Percentiles rank a stretch among this genome's conserved stretches.
Evolutionary conservation across 2,329 filamentous ascomycete genomes (phyloP).

Genomic region (Xylaria polymorpha): DNA sequence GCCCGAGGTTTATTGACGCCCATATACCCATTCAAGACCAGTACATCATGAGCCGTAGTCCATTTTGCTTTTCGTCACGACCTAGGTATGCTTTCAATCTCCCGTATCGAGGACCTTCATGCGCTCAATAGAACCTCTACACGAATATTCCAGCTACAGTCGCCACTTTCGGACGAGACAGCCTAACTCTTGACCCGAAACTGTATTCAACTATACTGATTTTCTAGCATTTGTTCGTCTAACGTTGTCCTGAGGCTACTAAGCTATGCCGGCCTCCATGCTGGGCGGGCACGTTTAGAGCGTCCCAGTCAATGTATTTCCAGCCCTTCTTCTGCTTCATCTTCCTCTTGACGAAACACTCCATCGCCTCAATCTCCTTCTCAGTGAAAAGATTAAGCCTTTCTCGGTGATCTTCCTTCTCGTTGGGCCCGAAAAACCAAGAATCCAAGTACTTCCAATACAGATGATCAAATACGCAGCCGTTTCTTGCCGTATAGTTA

Average conservation of each 20-base stretch:
- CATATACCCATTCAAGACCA: no score
- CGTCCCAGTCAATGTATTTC: slow-evolving; percentile 1
- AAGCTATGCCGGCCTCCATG: neutral
- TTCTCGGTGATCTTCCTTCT: slow-evolving; percentile 11
- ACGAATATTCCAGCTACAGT: neutral
- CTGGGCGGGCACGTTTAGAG: neutral
- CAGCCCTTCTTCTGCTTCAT: slow-evolving; percentile 8
- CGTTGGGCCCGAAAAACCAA: slow-evolving; percentile 18
- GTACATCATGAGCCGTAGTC: neutral
- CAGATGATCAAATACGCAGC: slow-evolving; percentile 54
- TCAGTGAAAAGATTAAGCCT: slow-evolving; percentile 12
- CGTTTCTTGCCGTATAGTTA: slow-evolving; percentile 53
- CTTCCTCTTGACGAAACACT: slow-evolving; percentile 15
- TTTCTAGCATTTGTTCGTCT: neutral
- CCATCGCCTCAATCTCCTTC: slow-evolving; percentile 12
- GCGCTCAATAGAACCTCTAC: neutral
- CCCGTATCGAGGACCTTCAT: no score
- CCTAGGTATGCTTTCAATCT: no score
- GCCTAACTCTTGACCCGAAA: neutral
- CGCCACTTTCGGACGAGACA: neutral
- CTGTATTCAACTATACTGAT: neutral
- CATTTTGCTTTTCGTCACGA: no score
- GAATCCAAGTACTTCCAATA: slow-evolving; percentile 54
- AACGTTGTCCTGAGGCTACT: neutral
- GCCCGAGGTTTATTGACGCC: no score